A percentile compares a stretch with the other conserved stretches of the same genome.
Evolutionary conservation across 306 rosid genomes (phyloP).

Genomic region (Fagus sylvatica): DNA sequence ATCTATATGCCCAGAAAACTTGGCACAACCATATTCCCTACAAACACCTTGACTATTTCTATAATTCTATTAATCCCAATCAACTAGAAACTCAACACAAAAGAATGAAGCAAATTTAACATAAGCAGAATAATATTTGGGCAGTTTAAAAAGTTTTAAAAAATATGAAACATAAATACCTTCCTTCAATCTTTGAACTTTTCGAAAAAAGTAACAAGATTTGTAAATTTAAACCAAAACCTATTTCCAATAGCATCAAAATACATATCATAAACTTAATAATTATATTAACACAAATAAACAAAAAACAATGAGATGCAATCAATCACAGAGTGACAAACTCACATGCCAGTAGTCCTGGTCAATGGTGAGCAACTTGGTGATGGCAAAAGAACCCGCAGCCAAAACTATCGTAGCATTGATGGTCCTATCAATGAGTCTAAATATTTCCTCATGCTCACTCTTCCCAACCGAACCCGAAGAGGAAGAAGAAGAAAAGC

Average conservation of each 20-base stretch:
- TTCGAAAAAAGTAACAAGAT: background rate
- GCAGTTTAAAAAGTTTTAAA: too few species aligned
- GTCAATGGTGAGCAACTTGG: conserved; percentile 87
- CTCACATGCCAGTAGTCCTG: conserved; percentile 96
- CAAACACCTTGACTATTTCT: background rate
- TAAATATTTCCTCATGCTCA: conserved; percentile 43
- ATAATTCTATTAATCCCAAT: background rate
- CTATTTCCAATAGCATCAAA: conserved; percentile 1
- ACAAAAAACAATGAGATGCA: background rate
- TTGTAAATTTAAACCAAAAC: background rate
- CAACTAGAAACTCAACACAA: too few species aligned
- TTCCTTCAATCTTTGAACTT: background rate
- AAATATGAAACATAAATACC: background rate
- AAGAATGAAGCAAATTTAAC: background rate
- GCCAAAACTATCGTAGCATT: conserved; percentile 79
- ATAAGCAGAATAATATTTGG: background rate
- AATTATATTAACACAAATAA: background rate
- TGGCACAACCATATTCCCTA: background rate
- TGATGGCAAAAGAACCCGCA: conserved; percentile 77
- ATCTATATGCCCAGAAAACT: background rate
- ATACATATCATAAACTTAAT: background rate
- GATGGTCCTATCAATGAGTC: conserved; percentile 68
- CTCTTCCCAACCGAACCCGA: conserved; percentile 43
- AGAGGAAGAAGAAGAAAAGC: conserved; percentile 60
- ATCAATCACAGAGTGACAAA: background rate